These are phyloP conservation scores for Rosa chinensis DNA, from an alignment of 306 rosid species.

Conservation along the genomic window DNA sequence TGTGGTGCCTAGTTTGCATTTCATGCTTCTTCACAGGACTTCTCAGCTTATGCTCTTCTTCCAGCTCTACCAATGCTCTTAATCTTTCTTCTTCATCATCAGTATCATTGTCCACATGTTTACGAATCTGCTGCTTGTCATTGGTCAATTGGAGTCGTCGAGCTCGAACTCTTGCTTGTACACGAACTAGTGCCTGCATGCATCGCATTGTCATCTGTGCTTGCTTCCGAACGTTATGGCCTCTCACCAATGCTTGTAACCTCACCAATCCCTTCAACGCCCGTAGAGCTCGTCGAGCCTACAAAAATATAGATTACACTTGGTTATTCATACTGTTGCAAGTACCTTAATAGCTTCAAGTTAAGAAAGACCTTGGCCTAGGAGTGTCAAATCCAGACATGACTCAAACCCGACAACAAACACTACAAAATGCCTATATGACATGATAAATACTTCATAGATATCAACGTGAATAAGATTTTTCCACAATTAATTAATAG, in stretches of 20 bases:
- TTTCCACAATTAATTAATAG: too few species aligned
- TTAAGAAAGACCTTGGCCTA: neutral
- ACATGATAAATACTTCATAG: too few species aligned
- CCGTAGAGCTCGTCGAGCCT: conserved; percentile 90
- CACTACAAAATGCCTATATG: too few species aligned
- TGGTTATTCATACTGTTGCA: neutral
- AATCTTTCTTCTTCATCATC: conserved; percentile 24
- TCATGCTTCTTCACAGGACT: conserved; percentile 45
- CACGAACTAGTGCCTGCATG: conserved; percentile 93
- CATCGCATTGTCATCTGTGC: conserved; percentile 96
- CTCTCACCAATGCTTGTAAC: conserved; percentile 90
- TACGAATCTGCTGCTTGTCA: conserved; percentile 46
- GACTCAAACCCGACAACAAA: too few species aligned
- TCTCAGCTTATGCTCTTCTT: conserved; percentile 34
- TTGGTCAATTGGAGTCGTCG: conserved; percentile 61
- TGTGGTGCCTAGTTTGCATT: conserved; percentile 33
- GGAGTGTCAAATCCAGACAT: too few species aligned
- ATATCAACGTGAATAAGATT: neutral
- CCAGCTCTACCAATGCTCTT: conserved; percentile 20
- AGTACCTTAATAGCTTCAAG: neutral
- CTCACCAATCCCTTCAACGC: conserved; percentile 92
- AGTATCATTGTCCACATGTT: neutral
- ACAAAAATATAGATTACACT: neutral
- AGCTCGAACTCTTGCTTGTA: conserved; percentile 77
- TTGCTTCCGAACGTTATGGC: conserved; percentile 90